phyloP scores from a whole-genome alignment of 2,329 filamentous ascomycete species.

The Stachybotrys chartarum region DNA sequence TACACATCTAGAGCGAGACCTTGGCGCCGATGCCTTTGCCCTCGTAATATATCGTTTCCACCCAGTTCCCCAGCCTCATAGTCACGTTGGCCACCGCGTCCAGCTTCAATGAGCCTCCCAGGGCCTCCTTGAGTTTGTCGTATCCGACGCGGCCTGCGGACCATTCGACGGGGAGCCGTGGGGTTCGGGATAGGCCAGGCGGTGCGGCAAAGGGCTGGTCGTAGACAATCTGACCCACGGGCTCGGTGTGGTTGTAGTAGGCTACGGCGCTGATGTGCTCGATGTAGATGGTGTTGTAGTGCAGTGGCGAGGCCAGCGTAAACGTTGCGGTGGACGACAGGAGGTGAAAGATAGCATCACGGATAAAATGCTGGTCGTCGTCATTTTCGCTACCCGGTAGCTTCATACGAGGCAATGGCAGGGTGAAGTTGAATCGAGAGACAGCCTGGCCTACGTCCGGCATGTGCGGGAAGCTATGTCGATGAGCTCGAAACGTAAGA shows the following conservation, averaged over 20 bases:
- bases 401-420: slow-evolving; percentile 62
- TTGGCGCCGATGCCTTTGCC: slow-evolving; percentile 65
- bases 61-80: slow-evolving; percentile 68
- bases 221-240: slow-evolving; percentile 72
- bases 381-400: slow-evolving; percentile 40
- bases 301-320: slow-evolving; percentile 70
- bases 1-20: slow-evolving; percentile 20
- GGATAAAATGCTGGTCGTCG: slow-evolving; percentile 61
- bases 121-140: slow-evolving; percentile 68
- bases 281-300: slow-evolving; percentile 65
- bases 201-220: slow-evolving; percentile 67
- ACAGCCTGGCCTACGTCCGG: slow-evolving; percentile 68
- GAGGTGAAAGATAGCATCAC: slow-evolving; percentile 79
- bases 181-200: slow-evolving; percentile 65
- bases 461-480: slow-evolving; percentile 64
- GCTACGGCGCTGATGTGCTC: slow-evolving; percentile 78
- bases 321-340: slow-evolving; percentile 83
- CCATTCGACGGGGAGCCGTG: slow-evolving; percentile 77
- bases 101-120: slow-evolving; percentile 73
- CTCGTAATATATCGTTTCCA: slow-evolving; percentile 62
- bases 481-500: slow-evolving; percentile 65
- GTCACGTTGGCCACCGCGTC: slow-evolving; percentile 72
- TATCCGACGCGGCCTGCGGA: slow-evolving; percentile 71
- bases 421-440: slow-evolving; percentile 61
- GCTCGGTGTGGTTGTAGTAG: slow-evolving; percentile 72